Base-by-base conservation (phyloP, 257 asterid genomes). In the Ilex aquifolium region DNA sequence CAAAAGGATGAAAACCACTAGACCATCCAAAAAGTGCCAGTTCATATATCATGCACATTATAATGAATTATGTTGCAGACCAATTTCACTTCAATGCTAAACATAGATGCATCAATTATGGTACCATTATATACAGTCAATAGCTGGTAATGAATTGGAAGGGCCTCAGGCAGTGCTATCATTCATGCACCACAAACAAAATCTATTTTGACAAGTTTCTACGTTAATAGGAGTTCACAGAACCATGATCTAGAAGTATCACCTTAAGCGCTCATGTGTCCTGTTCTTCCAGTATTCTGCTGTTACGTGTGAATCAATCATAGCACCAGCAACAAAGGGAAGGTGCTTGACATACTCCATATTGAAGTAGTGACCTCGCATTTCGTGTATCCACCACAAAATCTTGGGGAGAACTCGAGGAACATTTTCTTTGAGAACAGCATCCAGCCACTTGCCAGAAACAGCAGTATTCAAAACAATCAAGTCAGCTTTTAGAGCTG, bases 331-430 rank as follows among this genome's bases (percentile, higher is more conserved):
- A 85, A 92, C 98, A 79, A 79, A 83, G 66, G 98, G 98, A 79
- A 92, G 97, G 86, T 87, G 98, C 91, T 83, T 92, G 55, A 92
- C 97, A 79, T 83, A 88, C 79, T 89, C 95, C 91, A 85, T 83
- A 70, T 81, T 92, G 80, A 91, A 92, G 83, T 92, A 92, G 82
- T 92, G 97, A 77, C 97, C 98, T 62, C 98, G 82, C 98, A 92
- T 92, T 82, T 92, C 98, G 83, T 92, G 98, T 73, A 92, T 92
- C 97, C 98, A 92, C 98, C 98, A 92, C 79, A 92, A 89, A 73
- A 92, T 86, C 91, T 92, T 92, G 69, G 97, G 95, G 74, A 88
- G 93, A 30, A 92, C 93, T 62, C 72, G 86, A 52, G 81, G 74
- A 71, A 85, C 85, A 69, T 79, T 75, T 65, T 82, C 97, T 67